A percentile compares a stretch with the other conserved stretches of the same genome.
Conservation (phyloP, 2,329 filamentous ascomycete species). For the Blastomyces emzantsi region DNA sequence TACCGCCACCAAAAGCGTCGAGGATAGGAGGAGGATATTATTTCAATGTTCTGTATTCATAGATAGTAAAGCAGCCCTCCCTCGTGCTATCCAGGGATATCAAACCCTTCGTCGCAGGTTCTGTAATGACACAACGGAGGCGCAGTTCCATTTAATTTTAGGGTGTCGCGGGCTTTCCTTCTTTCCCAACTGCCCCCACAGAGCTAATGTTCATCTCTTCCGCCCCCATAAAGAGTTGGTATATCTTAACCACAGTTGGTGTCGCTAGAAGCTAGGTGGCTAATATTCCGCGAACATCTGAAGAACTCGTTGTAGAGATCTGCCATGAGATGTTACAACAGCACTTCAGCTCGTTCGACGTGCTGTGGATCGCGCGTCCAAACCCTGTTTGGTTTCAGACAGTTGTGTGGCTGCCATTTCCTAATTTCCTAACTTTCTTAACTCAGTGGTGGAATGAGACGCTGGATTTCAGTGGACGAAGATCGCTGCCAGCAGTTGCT, state of each 20-base stretch:
- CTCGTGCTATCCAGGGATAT: conserved; percentile 17
- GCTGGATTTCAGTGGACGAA: not conserved
- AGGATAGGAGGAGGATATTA: not conserved
- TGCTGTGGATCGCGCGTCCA: not conserved
- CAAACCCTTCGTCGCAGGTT: conserved; percentile 21
- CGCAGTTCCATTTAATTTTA: conserved; percentile 8
- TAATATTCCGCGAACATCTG: not conserved
- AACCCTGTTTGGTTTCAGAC: not conserved
- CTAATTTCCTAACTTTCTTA: not conserved
- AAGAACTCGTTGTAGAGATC: not conserved
- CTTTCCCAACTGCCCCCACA: too few relatives aligned
- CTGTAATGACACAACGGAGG: too few relatives aligned
- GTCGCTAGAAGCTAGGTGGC: too few relatives aligned
- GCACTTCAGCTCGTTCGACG: not conserved
- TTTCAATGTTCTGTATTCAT: conserved; percentile 11
- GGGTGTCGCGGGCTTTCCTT: not conserved
- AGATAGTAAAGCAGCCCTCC: conserved; percentile 19
- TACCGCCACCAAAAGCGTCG: not conserved
- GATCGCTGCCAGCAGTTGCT: not conserved
- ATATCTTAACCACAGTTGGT: not conserved
- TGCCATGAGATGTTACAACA: not conserved
- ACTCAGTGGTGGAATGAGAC: not conserved
- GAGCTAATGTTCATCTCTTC: not conserved
- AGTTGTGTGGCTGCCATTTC: not conserved
- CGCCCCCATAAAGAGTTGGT: not conserved